Conservation (phyloP, 208 protist species). For the Phytomonas sp. region DNA sequence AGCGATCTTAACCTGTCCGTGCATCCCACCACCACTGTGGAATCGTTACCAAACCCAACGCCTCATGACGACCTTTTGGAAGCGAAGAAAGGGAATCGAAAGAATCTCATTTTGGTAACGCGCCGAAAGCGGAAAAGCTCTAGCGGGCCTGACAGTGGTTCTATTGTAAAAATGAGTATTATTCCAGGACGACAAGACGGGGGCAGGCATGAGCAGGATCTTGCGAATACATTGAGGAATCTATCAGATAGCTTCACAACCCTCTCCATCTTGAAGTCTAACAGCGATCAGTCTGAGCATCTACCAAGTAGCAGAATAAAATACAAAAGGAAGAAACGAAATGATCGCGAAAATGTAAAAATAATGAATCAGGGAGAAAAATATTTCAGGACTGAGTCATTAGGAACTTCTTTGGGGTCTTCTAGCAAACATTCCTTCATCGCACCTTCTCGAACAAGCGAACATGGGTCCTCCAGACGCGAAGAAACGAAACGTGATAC, state of each 20-base stretch:
- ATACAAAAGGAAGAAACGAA: constrained; percentile 3
- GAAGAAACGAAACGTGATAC: background rate
- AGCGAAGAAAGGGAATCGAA: background rate
- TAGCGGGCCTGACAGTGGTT: background rate
- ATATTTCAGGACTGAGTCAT: background rate
- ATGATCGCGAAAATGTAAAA: constrained; percentile 3
- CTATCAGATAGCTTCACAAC: constrained; percentile 2
- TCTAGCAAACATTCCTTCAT: constrained; percentile 3
- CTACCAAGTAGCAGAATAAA: background rate
- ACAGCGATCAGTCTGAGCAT: background rate
- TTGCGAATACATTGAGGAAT: background rate
- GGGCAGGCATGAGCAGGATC: background rate
- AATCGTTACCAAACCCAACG: background rate
- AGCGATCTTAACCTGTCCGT: background rate
- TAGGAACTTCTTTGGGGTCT: background rate
- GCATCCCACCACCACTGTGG: background rate
- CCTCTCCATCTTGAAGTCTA: background rate
- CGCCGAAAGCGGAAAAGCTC: background rate
- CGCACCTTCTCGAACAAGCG: background rate
- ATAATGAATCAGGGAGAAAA: constrained; percentile 4
- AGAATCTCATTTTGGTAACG: background rate
- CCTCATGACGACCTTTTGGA: background rate
- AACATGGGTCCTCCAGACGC: background rate
- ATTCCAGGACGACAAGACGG: background rate
- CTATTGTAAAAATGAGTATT: background rate